Conservation (phyloP, 768 basidiomycete species). For the Termitomyces sp. region DNA sequence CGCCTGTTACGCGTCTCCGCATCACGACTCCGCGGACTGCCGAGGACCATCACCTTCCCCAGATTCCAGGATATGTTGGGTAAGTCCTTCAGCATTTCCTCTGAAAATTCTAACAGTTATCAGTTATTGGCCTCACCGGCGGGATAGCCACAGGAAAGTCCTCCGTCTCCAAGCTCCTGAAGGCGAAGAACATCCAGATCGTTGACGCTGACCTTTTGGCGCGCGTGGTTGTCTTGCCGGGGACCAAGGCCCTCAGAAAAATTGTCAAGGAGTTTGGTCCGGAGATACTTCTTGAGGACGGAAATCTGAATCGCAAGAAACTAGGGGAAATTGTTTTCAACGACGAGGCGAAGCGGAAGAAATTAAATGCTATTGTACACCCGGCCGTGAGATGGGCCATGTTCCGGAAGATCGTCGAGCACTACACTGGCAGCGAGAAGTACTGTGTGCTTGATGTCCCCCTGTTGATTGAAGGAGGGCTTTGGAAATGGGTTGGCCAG, state of each 20-base stretch:
- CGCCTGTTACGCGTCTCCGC: not conserved
- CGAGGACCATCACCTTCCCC: not conserved
- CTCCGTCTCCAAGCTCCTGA: constrained; percentile 75
- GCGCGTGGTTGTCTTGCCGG: constrained; percentile 79
- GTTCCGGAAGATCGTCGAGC: constrained; percentile 55
- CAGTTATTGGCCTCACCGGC: constrained; percentile 93
- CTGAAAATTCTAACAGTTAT: not conserved
- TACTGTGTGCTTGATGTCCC: constrained; percentile 89
- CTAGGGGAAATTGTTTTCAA: constrained; percentile 84
- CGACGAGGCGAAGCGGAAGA: constrained; percentile 62
- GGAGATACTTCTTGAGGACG: constrained; percentile 60
- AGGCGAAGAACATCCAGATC: constrained; percentile 65
- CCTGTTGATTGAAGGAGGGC: constrained; percentile 80
- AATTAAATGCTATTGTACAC: constrained; percentile 83
- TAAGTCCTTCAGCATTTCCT: not conserved
- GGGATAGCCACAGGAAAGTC: constrained; percentile 98
- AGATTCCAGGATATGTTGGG: constrained; percentile 8
- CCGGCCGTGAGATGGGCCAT: constrained; percentile 85
- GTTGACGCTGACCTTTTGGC: constrained; percentile 92
- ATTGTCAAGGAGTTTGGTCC: constrained; percentile 71
- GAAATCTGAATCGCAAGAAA: constrained; percentile 74
- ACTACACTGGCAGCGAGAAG: constrained; percentile 76
- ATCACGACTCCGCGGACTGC: not conserved
- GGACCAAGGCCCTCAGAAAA: constrained; percentile 62
- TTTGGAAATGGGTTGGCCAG: constrained; percentile 79